These are phyloP conservation scores for Starmerella stellata DNA, from an alignment of 805 yeast genomes.

Conservation along the genomic window DNA sequence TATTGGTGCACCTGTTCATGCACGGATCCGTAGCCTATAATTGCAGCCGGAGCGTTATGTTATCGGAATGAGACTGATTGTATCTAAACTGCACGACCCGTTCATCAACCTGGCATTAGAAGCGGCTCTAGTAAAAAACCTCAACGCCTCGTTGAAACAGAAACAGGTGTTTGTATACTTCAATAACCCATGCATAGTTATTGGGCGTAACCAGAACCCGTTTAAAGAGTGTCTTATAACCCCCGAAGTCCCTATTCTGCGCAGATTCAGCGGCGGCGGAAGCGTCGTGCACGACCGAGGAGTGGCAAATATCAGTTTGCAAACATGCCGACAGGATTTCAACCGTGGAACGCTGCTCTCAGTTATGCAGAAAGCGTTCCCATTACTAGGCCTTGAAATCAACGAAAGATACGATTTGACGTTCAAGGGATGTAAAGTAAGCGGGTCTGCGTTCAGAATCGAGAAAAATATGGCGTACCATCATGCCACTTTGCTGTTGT, in stretches of 20 bases:
- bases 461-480: conserved; percentile 71
- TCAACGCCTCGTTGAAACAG: conserved; percentile 13
- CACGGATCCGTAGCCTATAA: too few relatives aligned
- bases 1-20: too few relatives aligned
- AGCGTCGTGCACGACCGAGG: conserved; percentile 89
- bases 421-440: conserved; percentile 36
- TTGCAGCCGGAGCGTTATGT: too few relatives aligned
- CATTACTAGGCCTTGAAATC: conserved; percentile 27
- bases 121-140: conserved; percentile 44
- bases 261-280: conserved; percentile 89
- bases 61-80: conserved; percentile 4
- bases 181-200: conserved; percentile 72
- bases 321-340: conserved; percentile 51
- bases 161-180: conserved; percentile 53
- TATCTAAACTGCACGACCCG: conserved; percentile 48
- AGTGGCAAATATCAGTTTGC: conserved; percentile 68
- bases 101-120: conserved; percentile 65
- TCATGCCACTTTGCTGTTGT: conserved; percentile 86
- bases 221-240: conserved; percentile 68
- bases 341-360: conserved; percentile 35
- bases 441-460: conserved; percentile 86
- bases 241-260: conserved; percentile 45
- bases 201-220: conserved; percentile 93
- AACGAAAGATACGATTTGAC: conserved; percentile 72
- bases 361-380: conserved; percentile 29